These are phyloP conservation scores for Aspergillus clavatus DNA, from an alignment of 2,329 filamentous ascomycete genomes.

Conservation along the genomic window DNA sequence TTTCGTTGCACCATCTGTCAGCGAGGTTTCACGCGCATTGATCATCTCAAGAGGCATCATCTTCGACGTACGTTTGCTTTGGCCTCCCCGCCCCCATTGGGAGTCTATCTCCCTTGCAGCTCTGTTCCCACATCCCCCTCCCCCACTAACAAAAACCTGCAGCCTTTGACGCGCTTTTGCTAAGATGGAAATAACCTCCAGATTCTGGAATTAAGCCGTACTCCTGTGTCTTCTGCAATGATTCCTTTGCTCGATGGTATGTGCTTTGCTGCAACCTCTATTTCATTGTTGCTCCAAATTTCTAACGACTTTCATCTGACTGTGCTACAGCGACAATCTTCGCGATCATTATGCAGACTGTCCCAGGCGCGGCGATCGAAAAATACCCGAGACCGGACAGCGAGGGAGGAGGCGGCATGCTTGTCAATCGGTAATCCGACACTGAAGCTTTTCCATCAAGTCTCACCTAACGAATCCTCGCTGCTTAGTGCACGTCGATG, in stretches of 20 bases:
- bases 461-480: conserved; percentile 1
- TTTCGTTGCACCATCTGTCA: conserved; percentile 43
- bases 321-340: conserved; percentile 39
- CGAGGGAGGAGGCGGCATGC: conserved; percentile 45
- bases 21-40: conserved; percentile 45
- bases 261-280: conserved; percentile 5
- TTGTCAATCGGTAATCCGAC: conserved; percentile 40
- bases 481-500: conserved; percentile 42
- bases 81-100: conserved; percentile 4
- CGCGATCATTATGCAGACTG: conserved; percentile 45
- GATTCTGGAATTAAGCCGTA: conserved; percentile 47
- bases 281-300: too few relatives aligned
- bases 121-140: background rate
- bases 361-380: conserved; percentile 37
- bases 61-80: conserved; percentile 37
- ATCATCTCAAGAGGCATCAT: conserved; percentile 46
- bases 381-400: conserved; percentile 43
- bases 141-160: too few relatives aligned
- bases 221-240: conserved; percentile 43
- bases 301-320: background rate
- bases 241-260: conserved; percentile 44
- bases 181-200: conserved; percentile 18
- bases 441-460: background rate
- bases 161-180: background rate
- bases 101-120: background rate